Evolutionary conservation across 805 yeast genomes (phyloP), one percentile per base, ranked within the genome.

Genomic region (Ogataea henricii): DNA sequence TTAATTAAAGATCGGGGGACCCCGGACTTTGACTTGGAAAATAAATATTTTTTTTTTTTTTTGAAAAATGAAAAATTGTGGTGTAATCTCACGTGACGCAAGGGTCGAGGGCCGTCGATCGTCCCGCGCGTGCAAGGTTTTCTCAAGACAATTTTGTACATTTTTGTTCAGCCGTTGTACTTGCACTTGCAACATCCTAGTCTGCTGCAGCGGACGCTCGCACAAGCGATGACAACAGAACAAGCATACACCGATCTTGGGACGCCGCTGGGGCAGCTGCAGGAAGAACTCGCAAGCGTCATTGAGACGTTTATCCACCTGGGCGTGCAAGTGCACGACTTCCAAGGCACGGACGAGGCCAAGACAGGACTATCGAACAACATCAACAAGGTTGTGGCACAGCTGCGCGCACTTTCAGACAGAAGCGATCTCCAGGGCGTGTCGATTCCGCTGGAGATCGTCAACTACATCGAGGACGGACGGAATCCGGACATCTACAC

Each of bases 401-500:
- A 67, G 64, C 46, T 78, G 62, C 63, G 73, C 48, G 66, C 64
- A 34, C 72, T 64, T 4, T 38, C 58, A 5, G 36, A 32, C 7
- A 48, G 56, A 4, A 68, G 69, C 17, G 69, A 65, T 1, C 55
- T 80, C 17, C 64, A 68, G 22, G 60, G 69, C 7, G 67, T 78
- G 3, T 68, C 83, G 1, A 75, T 87, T 3, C 97, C 97, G 1
- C 65, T 86, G 32, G 97, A 91, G 60, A 91, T 91, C n/a, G 72
- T 90, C 12, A 84, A 86, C 53, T 94, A 94, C 62, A 89, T 94
- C 32, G 98, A 94, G 62, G 96, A 89, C 60, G 99, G 99, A 2
- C 75, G 99, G 56, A 94, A 94, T 63, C 98, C 99, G 0, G 98
- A 94, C 63, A 90, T 94, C 33, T 94, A 94, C 67, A 90, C 98